Conservation (phyloP, 768 basidiomycete genomes). For the Boletus fagicola region DNA sequence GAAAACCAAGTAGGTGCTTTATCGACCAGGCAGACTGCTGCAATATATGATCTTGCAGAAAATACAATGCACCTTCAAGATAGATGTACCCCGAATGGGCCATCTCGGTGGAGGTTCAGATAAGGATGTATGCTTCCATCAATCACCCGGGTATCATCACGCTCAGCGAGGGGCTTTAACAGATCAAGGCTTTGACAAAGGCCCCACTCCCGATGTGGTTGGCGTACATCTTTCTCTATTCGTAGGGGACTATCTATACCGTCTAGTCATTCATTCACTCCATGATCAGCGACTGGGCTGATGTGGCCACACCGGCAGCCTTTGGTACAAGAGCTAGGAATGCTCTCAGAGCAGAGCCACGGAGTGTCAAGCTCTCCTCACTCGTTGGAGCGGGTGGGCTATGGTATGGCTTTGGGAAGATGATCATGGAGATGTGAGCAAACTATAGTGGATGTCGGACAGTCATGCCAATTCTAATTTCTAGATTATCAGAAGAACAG, state of each 20-base stretch:
- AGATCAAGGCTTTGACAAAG: slow-evolving; percentile 80
- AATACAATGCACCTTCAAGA: slow-evolving; percentile 90
- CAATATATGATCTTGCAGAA: slow-evolving; percentile 49
- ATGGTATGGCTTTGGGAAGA: slow-evolving; percentile 93
- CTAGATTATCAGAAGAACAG: slow-evolving; percentile 74
- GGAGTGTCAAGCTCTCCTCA: slow-evolving; percentile 76
- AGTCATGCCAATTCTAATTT: slow-evolving; percentile 2
- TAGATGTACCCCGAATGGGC: slow-evolving; percentile 81
- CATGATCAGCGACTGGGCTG: slow-evolving; percentile 69
- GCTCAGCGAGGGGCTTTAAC: slow-evolving; percentile 8
- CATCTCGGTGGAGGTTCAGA: slow-evolving; percentile 87
- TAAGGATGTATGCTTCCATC: slow-evolving; percentile 59
- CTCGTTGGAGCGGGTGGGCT: slow-evolving; percentile 84
- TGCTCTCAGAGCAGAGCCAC: slow-evolving; percentile 85
- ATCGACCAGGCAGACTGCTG: not conserved
- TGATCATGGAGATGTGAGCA: slow-evolving; percentile 77
- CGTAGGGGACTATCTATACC: slow-evolving; percentile 42
- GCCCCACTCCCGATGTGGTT: slow-evolving; percentile 89
- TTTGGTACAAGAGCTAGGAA: slow-evolving; percentile 77
- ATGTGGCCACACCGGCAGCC: slow-evolving; percentile 78
- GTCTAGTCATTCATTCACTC: not conserved
- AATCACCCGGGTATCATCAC: not conserved
- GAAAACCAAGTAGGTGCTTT: slow-evolving; percentile 70
- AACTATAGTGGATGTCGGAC: not conserved
- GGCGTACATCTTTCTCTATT: slow-evolving; percentile 79